phyloP scores from a whole-genome alignment of 2,329 filamentous ascomycete genomes.

The Sphaerulina musiva region DNA sequence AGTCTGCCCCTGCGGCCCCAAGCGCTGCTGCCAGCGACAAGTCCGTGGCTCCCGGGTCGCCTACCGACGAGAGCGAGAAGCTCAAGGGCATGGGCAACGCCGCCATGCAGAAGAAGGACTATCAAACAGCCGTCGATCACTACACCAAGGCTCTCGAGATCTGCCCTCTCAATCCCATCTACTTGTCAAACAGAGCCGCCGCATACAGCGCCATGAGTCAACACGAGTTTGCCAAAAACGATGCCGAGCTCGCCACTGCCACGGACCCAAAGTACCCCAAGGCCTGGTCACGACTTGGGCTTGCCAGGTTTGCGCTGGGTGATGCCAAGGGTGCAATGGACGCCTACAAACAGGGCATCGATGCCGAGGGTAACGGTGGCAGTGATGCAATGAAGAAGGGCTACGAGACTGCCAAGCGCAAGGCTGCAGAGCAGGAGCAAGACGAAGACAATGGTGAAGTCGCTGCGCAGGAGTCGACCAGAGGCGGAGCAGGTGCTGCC shows the following conservation, averaged over 20 bases:
- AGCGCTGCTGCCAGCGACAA: conserved; percentile 44
- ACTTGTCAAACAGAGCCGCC: conserved; percentile 93
- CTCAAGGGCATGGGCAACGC: conserved; percentile 89
- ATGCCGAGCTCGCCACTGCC: conserved; percentile 83
- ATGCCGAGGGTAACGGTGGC: conserved; percentile 86
- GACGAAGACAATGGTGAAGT: conserved; percentile 36
- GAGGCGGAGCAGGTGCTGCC: conserved; percentile 31
- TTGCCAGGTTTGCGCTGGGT: conserved; percentile 84
- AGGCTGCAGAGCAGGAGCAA: conserved; percentile 70
- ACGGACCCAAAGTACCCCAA: conserved; percentile 93
- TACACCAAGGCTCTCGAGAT: conserved; percentile 83
- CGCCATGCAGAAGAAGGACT: conserved; percentile 92
- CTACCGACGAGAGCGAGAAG: conserved; percentile 73
- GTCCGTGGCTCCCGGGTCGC: conserved; percentile 27
- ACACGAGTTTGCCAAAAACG: conserved; percentile 74
- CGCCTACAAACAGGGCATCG: conserved; percentile 86
- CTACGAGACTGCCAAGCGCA: conserved; percentile 83
- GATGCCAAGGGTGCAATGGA: conserved; percentile 90
- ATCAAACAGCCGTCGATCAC: conserved; percentile 69
- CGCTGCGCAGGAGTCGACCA: conserved; percentile 21
- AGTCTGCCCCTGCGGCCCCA: conserved; percentile 44
- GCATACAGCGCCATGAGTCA: conserved; percentile 80
- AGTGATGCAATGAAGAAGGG: conserved; percentile 97
- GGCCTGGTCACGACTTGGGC: conserved; percentile 88
- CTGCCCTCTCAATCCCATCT: conserved; percentile 82